Conservation (phyloP, 208 protist species). For the Vickermania ingenoplastis region DNA sequence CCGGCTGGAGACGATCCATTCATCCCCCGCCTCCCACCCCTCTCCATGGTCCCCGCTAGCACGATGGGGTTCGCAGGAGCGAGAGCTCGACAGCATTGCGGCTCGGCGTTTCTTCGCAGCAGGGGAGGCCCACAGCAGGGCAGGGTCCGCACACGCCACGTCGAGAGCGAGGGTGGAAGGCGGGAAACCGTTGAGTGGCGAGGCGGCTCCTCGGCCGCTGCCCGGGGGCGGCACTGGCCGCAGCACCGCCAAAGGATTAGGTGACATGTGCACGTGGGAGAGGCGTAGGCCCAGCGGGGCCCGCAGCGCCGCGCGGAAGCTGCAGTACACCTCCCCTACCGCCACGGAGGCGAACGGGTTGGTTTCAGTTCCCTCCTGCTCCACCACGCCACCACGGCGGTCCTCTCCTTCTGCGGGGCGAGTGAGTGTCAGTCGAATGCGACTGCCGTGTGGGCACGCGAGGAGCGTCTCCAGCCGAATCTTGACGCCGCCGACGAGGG, state of each 20-base stretch:
- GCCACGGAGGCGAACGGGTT: neutral
- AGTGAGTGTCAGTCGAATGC: neutral
- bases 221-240: neutral
- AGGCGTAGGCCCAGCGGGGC: neutral
- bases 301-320: neutral
- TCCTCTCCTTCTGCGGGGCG: neutral
- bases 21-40: neutral
- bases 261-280: neutral
- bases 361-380: neutral
- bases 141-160: neutral
- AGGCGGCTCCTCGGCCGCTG: neutral
- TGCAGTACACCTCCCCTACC: neutral
- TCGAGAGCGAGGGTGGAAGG: neutral
- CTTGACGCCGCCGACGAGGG: neutral
- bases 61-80: neutral
- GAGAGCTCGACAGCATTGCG: neutral
- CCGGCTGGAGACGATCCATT: no score
- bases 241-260: neutral
- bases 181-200: neutral
- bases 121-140: neutral
- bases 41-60: neutral
- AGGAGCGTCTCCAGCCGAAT: neutral
- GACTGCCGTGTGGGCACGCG: neutral
- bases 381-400: neutral
- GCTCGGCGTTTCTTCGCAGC: neutral